Evolutionary conservation across 768 basidiomycete genomes (phyloP).

Genomic region (Lentinula sp.): DNA sequence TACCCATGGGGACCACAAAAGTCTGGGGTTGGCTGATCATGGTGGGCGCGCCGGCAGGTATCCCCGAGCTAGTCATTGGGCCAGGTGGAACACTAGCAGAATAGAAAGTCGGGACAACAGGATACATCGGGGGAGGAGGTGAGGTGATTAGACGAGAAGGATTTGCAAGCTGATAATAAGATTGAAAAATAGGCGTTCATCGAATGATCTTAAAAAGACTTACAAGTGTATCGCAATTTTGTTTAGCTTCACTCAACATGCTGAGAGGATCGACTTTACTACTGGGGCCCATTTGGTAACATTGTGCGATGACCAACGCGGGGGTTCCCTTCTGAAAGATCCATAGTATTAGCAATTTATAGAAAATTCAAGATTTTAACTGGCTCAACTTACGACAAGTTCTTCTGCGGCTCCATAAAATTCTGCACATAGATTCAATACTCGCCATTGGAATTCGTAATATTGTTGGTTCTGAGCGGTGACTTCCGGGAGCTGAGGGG

Average conservation of each 20-base stretch:
- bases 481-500: conserved; percentile 28
- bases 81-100: conserved; percentile 18
- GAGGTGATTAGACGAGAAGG: conserved; percentile 63
- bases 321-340: conserved; percentile 47
- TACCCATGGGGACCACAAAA: conserved; percentile 64
- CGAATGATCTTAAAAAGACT: conserved; percentile 13
- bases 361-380: not conserved
- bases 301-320: conserved; percentile 71
- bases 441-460: conserved; percentile 84
- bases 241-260: conserved; percentile 73
- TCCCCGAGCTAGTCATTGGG: conserved; percentile 20
- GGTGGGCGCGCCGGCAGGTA: conserved; percentile 26
- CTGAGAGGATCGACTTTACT: conserved; percentile 67
- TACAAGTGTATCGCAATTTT: conserved; percentile 72
- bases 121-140: conserved; percentile 57
- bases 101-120: conserved; percentile 39
- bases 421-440: conserved; percentile 75
- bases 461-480: conserved; percentile 70
- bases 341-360: conserved; percentile 7
- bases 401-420: conserved; percentile 86
- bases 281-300: conserved; percentile 67
- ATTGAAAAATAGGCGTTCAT: not conserved
- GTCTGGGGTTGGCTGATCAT: conserved; percentile 68
- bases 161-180: conserved; percentile 52
- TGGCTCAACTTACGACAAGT: conserved; percentile 54